Conservation (phyloP, 179 eudicot genomes). For the Heliamphora pulchella region DNA sequence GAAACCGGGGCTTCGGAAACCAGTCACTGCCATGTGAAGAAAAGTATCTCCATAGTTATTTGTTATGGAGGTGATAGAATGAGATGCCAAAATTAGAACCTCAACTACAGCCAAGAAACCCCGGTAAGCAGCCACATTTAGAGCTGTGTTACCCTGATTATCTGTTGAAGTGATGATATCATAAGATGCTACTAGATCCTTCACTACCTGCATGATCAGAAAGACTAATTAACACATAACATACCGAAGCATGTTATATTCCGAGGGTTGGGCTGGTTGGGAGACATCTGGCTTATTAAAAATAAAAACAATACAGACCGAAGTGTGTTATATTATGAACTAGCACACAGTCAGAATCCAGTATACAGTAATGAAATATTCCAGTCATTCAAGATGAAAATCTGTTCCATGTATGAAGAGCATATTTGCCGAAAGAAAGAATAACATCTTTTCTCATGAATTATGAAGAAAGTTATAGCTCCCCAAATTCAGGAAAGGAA, state of each 20-base stretch:
- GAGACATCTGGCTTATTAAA: too few relatives aligned
- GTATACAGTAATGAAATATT: neutral
- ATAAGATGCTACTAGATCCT: slow-evolving; percentile 40
- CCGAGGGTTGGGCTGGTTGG: too few relatives aligned
- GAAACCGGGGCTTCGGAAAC: slow-evolving; percentile 65
- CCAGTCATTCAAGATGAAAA: neutral
- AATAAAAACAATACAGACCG: too few relatives aligned
- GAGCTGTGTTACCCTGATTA: slow-evolving; percentile 68
- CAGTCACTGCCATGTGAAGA: slow-evolving; percentile 71
- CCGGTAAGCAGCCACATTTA: slow-evolving; percentile 69
- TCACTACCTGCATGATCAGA: slow-evolving; percentile 45
- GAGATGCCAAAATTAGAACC: slow-evolving; percentile 39
- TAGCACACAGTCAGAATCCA: neutral
- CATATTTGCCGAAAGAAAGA: neutral
- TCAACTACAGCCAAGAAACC: slow-evolving; percentile 50
- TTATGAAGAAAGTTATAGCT: neutral
- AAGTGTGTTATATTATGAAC: too few relatives aligned
- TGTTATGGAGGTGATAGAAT: slow-evolving; percentile 27
- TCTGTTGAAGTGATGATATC: slow-evolving; percentile 44
- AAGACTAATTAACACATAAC: neutral
- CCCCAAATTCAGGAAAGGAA: neutral
- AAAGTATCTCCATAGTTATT: slow-evolving; percentile 71
- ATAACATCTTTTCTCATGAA: neutral
- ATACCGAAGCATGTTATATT: neutral
- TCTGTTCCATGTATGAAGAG: neutral